Evolutionary conservation across 2,329 filamentous ascomycete species (phyloP), one percentile per base, ranked within the genome.

Genomic region (Ophiocordyceps robertsii): DNA sequence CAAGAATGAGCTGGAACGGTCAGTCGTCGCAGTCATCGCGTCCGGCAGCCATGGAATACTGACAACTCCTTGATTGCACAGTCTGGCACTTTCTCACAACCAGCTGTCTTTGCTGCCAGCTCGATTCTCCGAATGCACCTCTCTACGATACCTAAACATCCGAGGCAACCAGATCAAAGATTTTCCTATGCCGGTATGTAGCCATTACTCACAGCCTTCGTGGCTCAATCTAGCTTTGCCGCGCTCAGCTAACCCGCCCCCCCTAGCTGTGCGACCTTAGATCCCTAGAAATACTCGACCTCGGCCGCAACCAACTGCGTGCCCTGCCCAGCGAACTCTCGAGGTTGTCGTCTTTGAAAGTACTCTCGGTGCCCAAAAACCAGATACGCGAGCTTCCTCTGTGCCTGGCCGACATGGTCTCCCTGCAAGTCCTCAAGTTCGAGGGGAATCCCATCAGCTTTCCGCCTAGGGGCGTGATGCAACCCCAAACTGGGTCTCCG

Each of bases 281-380:
- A 41, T 84, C 87, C 30, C 75, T 96, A 43, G 89, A 96, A 63
- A 95, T 95, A 45, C 75, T 96, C 47, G 90, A 96, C 63, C 73
- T 96, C 43, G 89, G 88, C 58, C 78, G 85, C 53, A 96, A 96
- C 59, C 86, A 83, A 59, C 79, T 96, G 47, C 76, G 75, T 39
- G 68, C 75, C 10, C 72, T 96, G 2, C 88, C 90, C 0, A 76
- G 81, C 38, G 83, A 89, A 42, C 84, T 95, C 47, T 77, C 75
- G 46, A 86, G 80, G 55, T 69, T 96, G 53, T 81, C 80, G 6
- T 94, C 86, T 2, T 68, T 96, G 49, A 93, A 94, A 56, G 89
- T 95, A 14, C 70, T 96, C 43, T 89, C 88, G 2, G 75, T 95
- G 31, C 83, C 85, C 51, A 85, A 84, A 56, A 95, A 95, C 59